Evolutionary conservation across 176 grass and related monocot species (phyloP).

Genomic region (Oryza rufipogon): DNA sequence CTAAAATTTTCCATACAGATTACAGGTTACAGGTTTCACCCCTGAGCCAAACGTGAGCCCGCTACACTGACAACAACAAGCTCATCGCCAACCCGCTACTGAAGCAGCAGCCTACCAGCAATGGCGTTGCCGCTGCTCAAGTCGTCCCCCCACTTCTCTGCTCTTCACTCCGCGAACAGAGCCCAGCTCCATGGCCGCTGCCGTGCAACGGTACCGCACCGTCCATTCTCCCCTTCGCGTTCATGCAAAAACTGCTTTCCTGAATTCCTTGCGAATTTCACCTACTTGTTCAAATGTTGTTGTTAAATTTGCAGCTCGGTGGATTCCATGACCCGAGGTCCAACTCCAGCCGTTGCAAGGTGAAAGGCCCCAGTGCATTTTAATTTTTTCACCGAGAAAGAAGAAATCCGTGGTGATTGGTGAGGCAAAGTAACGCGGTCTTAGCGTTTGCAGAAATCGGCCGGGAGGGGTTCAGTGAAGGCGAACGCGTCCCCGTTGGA

Average conservation of each 20-base stretch:
- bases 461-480: constrained; percentile 44
- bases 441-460: constrained; percentile 27
- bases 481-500: constrained; percentile 66
- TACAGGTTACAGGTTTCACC: background rate
- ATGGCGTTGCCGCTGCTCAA: constrained; percentile 69
- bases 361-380: background rate
- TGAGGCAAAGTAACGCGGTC: background rate
- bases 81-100: constrained; percentile 10
- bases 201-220: constrained; percentile 21
- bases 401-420: background rate
- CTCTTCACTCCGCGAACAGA: constrained; percentile 27
- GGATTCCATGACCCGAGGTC: constrained; percentile 8
- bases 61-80: background rate
- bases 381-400: background rate
- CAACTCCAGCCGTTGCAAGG: constrained; percentile 20
- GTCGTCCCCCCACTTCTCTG: constrained; percentile 41
- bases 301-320: constrained; percentile 36
- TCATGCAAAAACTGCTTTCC: background rate
- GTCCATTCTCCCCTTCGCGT: constrained; percentile 25
- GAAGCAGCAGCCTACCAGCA: constrained; percentile 16
- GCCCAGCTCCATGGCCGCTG: constrained; percentile 30
- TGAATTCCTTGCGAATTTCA: constrained; percentile 2
- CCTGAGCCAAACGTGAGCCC: background rate
- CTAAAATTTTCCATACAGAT: background rate
- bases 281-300: background rate